Evolutionary conservation across 352 stramenopile genomes (phyloP).

Genomic region (Phytophthora hybrid): DNA sequence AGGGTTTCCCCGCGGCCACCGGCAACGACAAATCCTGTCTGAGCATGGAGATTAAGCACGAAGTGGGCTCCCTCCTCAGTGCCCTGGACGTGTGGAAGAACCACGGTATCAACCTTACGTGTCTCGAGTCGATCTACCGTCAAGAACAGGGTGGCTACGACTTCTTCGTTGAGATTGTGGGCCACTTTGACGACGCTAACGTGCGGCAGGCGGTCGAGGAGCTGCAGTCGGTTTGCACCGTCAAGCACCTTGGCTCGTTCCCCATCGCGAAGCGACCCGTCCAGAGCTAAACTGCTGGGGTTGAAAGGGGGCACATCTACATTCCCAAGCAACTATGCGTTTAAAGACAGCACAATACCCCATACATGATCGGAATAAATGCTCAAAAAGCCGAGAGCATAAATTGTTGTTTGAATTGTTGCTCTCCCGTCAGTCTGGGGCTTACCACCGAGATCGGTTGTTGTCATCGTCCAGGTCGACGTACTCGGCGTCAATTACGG

Average conservation of each 20-base stretch:
- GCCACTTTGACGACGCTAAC: slow-evolving; percentile 77
- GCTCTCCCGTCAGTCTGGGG: not conserved
- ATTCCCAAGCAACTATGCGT: slow-evolving; percentile 23
- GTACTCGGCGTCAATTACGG: slow-evolving; percentile 78
- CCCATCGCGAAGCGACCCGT: slow-evolving; percentile 64
- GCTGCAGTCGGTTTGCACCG: slow-evolving; percentile 63
- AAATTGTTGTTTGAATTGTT: not conserved
- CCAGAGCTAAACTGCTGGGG: slow-evolving; percentile 43
- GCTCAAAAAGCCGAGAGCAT: slow-evolving; percentile 12
- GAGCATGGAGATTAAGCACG: slow-evolving; percentile 88
- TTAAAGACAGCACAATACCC: slow-evolving; percentile 14
- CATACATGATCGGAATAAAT: not conserved
- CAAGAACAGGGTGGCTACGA: slow-evolving; percentile 77
- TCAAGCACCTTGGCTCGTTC: slow-evolving; percentile 87
- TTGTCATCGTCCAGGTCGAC: slow-evolving; percentile 59
- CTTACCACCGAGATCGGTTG: slow-evolving; percentile 35
- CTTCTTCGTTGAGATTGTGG: slow-evolving; percentile 88
- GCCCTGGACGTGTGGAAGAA: slow-evolving; percentile 86
- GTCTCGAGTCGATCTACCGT: slow-evolving; percentile 89
- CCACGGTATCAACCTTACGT: slow-evolving; percentile 83
- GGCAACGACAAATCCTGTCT: slow-evolving; percentile 87
- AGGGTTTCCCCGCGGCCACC: slow-evolving; percentile 66
- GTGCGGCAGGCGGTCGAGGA: slow-evolving; percentile 64
- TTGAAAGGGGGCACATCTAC: slow-evolving; percentile 22
- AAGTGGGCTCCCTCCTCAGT: slow-evolving; percentile 85